Evolutionary conservation across 352 stramenopile genomes (phyloP).

Genomic region (Phytophthora pistaciae): DNA sequence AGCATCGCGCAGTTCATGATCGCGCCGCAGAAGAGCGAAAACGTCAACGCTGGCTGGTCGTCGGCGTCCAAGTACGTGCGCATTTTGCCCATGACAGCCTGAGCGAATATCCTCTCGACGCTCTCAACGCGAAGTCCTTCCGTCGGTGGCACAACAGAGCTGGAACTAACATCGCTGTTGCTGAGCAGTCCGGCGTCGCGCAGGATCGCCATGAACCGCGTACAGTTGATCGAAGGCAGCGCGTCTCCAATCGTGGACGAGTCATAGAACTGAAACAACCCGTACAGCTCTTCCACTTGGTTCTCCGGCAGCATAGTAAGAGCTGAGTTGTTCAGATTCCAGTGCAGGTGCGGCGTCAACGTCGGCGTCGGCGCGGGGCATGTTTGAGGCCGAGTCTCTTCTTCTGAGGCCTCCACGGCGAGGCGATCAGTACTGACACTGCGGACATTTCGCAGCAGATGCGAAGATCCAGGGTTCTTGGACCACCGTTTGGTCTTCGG

Average conservation of each 20-base stretch:
- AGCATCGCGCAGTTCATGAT: slow-evolving; percentile 60
- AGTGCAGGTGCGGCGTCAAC: slow-evolving; percentile 55
- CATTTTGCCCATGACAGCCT: slow-evolving; percentile 67
- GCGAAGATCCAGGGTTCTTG: slow-evolving; percentile 1
- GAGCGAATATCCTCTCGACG: slow-evolving; percentile 60
- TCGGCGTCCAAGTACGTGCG: slow-evolving; percentile 66
- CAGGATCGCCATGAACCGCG: slow-evolving; percentile 53
- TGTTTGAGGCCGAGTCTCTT: slow-evolving; percentile 15
- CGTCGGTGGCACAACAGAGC: neutral
- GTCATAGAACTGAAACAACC: slow-evolving; percentile 70
- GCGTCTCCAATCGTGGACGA: slow-evolving; percentile 55
- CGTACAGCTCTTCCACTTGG: slow-evolving; percentile 54
- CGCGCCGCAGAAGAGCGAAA: slow-evolving; percentile 61
- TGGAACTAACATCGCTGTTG: neutral
- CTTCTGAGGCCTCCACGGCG: neutral
- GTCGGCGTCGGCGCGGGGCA: slow-evolving; percentile 11
- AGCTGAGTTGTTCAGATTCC: slow-evolving; percentile 59
- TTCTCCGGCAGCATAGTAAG: slow-evolving; percentile 31
- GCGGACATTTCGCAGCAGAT: slow-evolving; percentile 10
- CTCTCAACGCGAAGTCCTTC: slow-evolving; percentile 13
- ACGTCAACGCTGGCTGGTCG: slow-evolving; percentile 55
- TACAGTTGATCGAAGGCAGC: slow-evolving; percentile 57
- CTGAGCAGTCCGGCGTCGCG: slow-evolving; percentile 45
- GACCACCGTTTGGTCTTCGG: slow-evolving; percentile 11
- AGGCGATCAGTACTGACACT: neutral